Evolutionary conservation across 495 filamentous ascomycete species (phyloP).

Genomic region (Tuber aestivum): DNA sequence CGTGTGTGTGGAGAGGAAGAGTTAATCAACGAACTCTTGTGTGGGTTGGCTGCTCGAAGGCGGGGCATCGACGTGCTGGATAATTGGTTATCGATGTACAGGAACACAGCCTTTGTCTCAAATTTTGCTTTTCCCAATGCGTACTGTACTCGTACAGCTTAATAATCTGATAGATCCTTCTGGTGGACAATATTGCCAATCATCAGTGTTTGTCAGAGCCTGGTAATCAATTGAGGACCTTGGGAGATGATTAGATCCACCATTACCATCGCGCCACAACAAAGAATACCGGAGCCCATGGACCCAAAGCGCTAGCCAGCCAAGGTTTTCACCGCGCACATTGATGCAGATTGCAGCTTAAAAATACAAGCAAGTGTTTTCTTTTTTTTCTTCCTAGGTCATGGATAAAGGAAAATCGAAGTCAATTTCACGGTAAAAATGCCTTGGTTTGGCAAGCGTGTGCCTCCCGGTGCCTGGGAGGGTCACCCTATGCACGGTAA

Average conservation of each 20-base stretch:
- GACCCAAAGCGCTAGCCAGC: not conserved
- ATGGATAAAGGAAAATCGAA: not conserved
- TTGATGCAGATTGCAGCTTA: not conserved
- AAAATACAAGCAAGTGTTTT: not conserved
- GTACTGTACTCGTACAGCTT: no score
- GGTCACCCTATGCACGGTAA: not conserved
- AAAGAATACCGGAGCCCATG: not conserved
- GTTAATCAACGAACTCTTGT: not conserved
- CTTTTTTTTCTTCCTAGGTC: not conserved
- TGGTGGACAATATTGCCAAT: not conserved
- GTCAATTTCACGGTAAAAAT: not conserved
- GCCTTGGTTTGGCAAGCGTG: not conserved
- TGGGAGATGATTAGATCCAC: not conserved
- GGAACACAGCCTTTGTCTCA: not conserved
- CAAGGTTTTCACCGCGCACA: not conserved
- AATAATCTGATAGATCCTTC: not conserved
- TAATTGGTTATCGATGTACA: not conserved
- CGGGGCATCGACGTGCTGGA: not conserved
- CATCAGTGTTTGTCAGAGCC: not conserved
- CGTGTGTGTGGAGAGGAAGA: not conserved
- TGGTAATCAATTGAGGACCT: slow-evolving; percentile 3
- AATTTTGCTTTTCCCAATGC: not conserved
- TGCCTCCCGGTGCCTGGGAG: not conserved
- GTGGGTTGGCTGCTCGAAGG: not conserved
- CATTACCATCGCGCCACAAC: not conserved